Evolutionary conservation across 139 green algal species (phyloP), one percentile per base, ranked within the genome.

Genomic region (Micromonas commoda): DNA sequence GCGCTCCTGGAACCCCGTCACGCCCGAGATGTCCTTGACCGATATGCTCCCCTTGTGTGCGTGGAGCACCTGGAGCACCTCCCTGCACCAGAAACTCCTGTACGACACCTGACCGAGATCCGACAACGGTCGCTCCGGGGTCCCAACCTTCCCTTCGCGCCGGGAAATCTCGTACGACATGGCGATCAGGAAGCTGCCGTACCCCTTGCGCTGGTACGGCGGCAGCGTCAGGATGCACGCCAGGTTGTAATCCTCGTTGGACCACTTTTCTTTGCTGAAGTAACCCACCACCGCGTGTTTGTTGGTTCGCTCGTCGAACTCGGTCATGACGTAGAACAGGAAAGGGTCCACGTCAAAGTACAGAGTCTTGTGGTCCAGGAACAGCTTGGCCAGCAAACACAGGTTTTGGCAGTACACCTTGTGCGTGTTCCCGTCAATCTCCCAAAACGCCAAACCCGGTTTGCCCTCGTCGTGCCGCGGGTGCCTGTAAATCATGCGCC

Each of bases 401-500:
- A 89, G 68, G 81, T 88, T 86, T 77, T 89, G 82, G 79, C 88
- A 91, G 83, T 88, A 90, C 45, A 87, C 85, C 85, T 95, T 95
- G 60, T 91, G 87, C 9, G 9, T 16, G 37, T 88, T 90, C 73
- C 91, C 92, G 78, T 96, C 90, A 64, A 94, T 91, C 86, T 93
- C 88, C 78, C 90, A 94, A 68, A 93, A 85, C 26, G 26, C 33
- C 5, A 78, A 9, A 19, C 23, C 29, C 5, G 54, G 53, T 61
- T 75, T 28, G n/a, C 53, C 32, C 13, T 53, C 72, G 20, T n/a
- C 26, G 9, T n/a, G 26, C 13, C 35, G 61, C n/a, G 24, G 24
- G 60, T 80, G 57, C 39, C 83, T 68, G 79, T 94, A 94, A 77
- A 97, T 96, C 80, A 95, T 88, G 66, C 94, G 89, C 9, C 92